phyloP scores from a whole-genome alignment of 345 rosid species.

The Populus nigra region DNA sequence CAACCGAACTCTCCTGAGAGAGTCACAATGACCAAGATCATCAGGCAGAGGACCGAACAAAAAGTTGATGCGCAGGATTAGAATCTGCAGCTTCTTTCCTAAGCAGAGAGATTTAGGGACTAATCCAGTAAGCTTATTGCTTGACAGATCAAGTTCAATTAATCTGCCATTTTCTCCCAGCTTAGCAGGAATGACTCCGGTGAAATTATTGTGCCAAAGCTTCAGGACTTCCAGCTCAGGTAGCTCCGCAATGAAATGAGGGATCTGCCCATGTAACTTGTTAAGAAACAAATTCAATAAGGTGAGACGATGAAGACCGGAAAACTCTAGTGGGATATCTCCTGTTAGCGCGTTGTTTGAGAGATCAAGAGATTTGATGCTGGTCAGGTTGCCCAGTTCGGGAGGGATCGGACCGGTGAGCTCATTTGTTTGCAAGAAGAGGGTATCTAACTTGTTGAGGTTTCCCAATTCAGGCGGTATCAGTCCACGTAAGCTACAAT shows the following conservation, averaged over 20 bases:
- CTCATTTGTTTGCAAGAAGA: constrained; percentile 51
- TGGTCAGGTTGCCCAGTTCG: constrained; percentile 54
- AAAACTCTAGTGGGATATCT: constrained; percentile 50
- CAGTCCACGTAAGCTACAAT: constrained; percentile 47
- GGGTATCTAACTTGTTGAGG: constrained; percentile 46
- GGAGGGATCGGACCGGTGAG: constrained; percentile 49
- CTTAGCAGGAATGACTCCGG: constrained; percentile 53
- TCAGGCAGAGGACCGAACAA: constrained; percentile 64
- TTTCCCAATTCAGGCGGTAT: constrained; percentile 58
- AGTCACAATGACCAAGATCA: constrained; percentile 48
- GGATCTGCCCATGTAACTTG: constrained; percentile 60
- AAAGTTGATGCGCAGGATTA: constrained; percentile 55
- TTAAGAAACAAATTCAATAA: constrained; percentile 60
- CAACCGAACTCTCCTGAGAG: constrained; percentile 51
- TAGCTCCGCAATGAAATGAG: constrained; percentile 46
- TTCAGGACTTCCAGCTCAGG: constrained; percentile 46
- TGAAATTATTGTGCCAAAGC: constrained; percentile 69
- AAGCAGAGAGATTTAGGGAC: constrained; percentile 50
- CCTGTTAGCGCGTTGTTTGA: constrained; percentile 58
- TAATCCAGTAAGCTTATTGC: constrained; percentile 66
- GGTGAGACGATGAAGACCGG: constrained; percentile 41
- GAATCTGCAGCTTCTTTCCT: constrained; percentile 39
- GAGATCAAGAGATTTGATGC: constrained; percentile 52
- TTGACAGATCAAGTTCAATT: constrained; percentile 53
- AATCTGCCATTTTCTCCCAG: constrained; percentile 58